Conservation (phyloP, 176 grass and related monocot species). For the Guadua angustifolia region DNA sequence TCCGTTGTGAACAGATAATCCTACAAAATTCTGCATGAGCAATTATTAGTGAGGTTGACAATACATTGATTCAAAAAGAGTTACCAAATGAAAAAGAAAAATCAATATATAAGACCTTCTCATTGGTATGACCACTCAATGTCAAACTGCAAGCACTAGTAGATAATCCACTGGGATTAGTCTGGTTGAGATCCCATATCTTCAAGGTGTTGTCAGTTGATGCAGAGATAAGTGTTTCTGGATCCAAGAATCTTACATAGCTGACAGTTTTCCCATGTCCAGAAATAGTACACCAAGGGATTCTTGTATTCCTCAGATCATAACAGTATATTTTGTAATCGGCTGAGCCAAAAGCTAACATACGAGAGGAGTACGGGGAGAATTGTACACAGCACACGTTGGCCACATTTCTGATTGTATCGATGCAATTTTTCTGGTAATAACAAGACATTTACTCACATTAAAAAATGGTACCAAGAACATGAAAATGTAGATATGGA, state of each 20-base stretch:
- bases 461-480: slow-evolving; percentile 27
- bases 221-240: slow-evolving; percentile 79
- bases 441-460: slow-evolving; percentile 26
- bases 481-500: not conserved
- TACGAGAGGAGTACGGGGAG: slow-evolving; percentile 79
- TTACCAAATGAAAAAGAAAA: slow-evolving; percentile 16
- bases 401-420: slow-evolving; percentile 84
- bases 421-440: slow-evolving; percentile 72
- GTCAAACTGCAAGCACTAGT: slow-evolving; percentile 69
- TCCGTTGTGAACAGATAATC: slow-evolving; percentile 89
- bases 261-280: slow-evolving; percentile 96
- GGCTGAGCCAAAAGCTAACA: slow-evolving; percentile 88
- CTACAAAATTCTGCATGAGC: slow-evolving; percentile 93
- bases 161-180: slow-evolving; percentile 69
- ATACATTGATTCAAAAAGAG: slow-evolving; percentile 26
- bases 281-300: slow-evolving; percentile 96
- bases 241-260: slow-evolving; percentile 88
- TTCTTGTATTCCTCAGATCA: slow-evolving; percentile 92
- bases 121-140: slow-evolving; percentile 87
- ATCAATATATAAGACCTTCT: slow-evolving; percentile 29
- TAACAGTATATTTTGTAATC: slow-evolving; percentile 97
- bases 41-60: slow-evolving; percentile 39
- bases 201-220: slow-evolving; percentile 97
- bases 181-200: slow-evolving; percentile 90
- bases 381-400: slow-evolving; percentile 96